phyloP scores from a whole-genome alignment of 257 asterid genomes.

The Solanum piurae region DNA sequence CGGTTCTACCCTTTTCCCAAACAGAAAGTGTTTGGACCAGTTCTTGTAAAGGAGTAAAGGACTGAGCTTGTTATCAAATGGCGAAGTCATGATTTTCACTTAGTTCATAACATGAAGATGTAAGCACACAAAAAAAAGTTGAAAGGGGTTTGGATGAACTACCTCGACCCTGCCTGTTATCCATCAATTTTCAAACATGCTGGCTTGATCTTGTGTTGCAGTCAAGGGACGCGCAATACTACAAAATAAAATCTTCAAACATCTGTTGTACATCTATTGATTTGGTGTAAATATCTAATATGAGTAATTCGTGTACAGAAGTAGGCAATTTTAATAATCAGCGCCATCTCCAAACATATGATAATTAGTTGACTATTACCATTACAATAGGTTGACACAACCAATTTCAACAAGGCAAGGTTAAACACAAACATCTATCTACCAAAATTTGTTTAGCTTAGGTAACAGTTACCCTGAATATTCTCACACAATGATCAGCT shows the following conservation, averaged over 20 bases:
- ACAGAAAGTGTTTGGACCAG: neutral
- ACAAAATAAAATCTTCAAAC: neutral
- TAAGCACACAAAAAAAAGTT: neutral
- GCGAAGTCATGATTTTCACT: too few species aligned
- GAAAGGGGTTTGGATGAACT: too few species aligned
- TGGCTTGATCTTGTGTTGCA: neutral
- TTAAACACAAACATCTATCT: neutral
- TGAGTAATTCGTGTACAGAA: neutral
- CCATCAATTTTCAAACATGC: neutral
- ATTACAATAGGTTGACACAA: neutral
- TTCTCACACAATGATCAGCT: slow-evolving; percentile 85
- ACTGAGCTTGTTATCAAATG: too few species aligned
- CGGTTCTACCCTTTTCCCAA: neutral
- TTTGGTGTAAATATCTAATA: neutral
- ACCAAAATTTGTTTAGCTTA: neutral
- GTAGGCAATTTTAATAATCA: too few species aligned
- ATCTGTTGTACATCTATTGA: neutral
- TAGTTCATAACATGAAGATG: too few species aligned
- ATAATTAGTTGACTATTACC: neutral
- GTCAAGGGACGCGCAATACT: neutral
- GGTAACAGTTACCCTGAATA: slow-evolving; percentile 29
- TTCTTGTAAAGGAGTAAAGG: neutral
- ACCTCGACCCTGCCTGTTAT: too few species aligned
- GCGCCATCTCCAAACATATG: neutral
- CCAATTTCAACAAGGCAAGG: neutral